These are phyloP conservation scores for Cryptococcus sp. DNA, from an alignment of 1,284 basidiomycete genomes.

Conservation along the genomic window DNA sequence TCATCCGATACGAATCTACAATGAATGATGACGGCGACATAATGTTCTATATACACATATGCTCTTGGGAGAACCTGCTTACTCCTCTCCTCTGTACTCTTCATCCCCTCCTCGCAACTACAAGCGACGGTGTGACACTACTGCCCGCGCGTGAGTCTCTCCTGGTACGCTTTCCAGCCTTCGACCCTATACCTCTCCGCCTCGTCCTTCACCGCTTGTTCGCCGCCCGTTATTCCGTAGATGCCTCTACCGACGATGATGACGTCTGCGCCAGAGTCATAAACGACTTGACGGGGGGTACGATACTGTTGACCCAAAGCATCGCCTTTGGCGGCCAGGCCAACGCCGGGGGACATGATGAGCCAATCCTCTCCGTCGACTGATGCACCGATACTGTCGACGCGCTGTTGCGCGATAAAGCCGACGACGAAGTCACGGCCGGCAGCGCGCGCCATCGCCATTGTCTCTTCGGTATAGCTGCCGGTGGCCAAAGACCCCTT, in stretches of 20 bases:
- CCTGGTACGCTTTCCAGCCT: conserved; percentile 89
- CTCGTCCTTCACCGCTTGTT: conserved; percentile 65
- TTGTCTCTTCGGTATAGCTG: conserved; percentile 79
- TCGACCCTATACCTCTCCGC: conserved; percentile 80
- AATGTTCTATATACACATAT: no score
- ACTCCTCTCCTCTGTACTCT: not conserved
- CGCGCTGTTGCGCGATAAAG: conserved; percentile 87
- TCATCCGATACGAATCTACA: no score
- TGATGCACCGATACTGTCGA: conserved; percentile 60
- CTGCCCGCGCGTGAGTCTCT: conserved; percentile 40
- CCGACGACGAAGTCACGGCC: conserved; percentile 87
- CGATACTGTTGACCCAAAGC: conserved; percentile 95
- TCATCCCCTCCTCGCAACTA: not conserved
- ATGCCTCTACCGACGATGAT: conserved; percentile 98
- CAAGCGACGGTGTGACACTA: not conserved
- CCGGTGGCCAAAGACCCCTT: conserved; percentile 83
- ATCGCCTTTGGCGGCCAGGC: conserved; percentile 79
- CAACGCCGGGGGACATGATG: conserved; percentile 90
- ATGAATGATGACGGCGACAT: no score
- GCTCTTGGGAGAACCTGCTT: not conserved
- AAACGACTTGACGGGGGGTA: conserved; percentile 82
- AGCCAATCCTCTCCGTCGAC: conserved; percentile 70
- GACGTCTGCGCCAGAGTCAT: conserved; percentile 87
- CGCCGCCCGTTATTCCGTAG: conserved; percentile 68
- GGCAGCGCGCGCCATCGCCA: conserved; percentile 75